A percentile compares a stretch with the other conserved stretches of the same genome.
Conservation (phyloP, 129 eudicot species). For the Pittosporum tobira region DNA sequence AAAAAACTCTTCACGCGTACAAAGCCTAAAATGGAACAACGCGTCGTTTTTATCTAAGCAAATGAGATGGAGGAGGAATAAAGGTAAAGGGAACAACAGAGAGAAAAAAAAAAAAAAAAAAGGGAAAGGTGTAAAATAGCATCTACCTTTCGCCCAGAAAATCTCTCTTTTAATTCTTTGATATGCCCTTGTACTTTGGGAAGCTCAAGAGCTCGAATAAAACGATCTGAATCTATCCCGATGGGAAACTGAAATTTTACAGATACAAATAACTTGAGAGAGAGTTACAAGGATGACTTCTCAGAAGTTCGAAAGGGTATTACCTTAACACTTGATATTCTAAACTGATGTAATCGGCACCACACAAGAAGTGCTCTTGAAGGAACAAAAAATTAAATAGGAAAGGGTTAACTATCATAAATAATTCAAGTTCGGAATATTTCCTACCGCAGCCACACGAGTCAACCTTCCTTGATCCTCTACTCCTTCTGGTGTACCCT, state of each 20-base stretch:
- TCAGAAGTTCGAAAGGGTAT: slow-evolving; percentile 4
- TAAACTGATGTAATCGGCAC: slow-evolving; percentile 2
- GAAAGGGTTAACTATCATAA: neutral
- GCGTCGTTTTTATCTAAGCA: too few relatives aligned
- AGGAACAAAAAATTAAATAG: neutral
- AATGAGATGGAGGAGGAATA: too few relatives aligned
- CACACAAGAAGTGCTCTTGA: neutral
- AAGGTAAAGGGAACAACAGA: too few relatives aligned
- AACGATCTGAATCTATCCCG: slow-evolving; percentile 86
- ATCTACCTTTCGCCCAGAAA: slow-evolving; percentile 75
- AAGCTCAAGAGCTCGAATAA: slow-evolving; percentile 63
- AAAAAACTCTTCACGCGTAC: too few relatives aligned
- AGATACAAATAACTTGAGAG: slow-evolving; percentile 5
- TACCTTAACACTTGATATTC: neutral
- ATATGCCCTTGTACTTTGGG: slow-evolving; percentile 57
- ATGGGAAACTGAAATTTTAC: slow-evolving; percentile 69
- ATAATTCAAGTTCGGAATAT: slow-evolving; percentile 14
- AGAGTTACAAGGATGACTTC: slow-evolving; percentile 10
- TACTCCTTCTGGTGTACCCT: slow-evolving; percentile 98
- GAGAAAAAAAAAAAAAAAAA: neutral
- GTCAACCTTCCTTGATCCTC: slow-evolving; percentile 91
- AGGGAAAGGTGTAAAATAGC: too few relatives aligned
- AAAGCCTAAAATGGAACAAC: too few relatives aligned
- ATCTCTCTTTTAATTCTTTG: slow-evolving; percentile 66
- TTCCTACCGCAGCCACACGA: slow-evolving; percentile 90